Evolutionary conservation across 306 rosid genomes (phyloP).

Genomic region (Cucurbita ficifolia): DNA sequence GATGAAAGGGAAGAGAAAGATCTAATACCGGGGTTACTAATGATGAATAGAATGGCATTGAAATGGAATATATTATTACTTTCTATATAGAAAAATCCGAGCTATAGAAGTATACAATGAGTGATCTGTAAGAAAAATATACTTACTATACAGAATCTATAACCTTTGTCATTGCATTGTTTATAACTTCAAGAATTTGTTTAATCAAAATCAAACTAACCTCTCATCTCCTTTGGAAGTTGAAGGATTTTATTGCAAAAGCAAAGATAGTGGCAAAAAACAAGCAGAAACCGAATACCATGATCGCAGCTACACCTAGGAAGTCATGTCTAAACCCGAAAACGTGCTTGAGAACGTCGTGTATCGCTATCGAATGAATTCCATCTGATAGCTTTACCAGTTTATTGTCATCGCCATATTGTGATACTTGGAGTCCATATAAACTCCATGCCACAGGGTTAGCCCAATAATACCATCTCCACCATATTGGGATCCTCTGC

Average conservation of each 20-base stretch:
- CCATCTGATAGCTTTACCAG: conserved; percentile 64
- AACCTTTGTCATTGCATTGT: background rate
- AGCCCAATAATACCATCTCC: conserved; percentile 99
- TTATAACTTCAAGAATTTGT: background rate
- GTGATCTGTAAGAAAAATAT: background rate
- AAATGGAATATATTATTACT: background rate
- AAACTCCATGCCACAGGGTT: conserved; percentile 92
- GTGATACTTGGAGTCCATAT: conserved; percentile 79
- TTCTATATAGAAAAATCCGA: background rate
- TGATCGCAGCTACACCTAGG: conserved; percentile 44
- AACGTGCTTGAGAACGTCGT: conserved; percentile 33
- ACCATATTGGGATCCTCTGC: conserved; percentile 98
- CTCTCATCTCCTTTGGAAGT: conserved; percentile 87
- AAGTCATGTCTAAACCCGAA: conserved; percentile 81
- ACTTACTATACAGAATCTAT: conserved; percentile 3
- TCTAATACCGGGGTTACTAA: background rate
- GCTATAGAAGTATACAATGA: background rate
- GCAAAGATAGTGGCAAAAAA: conserved; percentile 76
- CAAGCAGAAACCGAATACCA: conserved; percentile 82
- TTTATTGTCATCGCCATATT: conserved; percentile 51
- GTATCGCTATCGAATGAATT: conserved; percentile 16
- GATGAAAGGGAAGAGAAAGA: background rate
- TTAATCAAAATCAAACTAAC: background rate
- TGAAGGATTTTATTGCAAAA: conserved; percentile 86
- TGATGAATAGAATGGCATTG: background rate